Percentiles rank a stretch among this genome's conserved stretches.
These are phyloP conservation scores for Sedum album DNA, from an alignment of 164 flowering plant species.

Conservation along the genomic window DNA sequence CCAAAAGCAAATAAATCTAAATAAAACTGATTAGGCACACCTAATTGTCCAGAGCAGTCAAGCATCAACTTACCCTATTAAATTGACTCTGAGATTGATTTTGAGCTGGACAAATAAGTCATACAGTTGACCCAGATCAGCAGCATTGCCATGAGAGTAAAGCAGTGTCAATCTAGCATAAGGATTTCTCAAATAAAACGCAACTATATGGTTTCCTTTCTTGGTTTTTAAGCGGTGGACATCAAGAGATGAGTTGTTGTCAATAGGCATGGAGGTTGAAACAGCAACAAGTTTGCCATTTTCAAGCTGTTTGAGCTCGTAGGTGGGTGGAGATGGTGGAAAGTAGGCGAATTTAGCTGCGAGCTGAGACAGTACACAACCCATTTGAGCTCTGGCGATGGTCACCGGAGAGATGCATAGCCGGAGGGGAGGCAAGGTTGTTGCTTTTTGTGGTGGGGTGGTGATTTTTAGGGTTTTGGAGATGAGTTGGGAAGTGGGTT, in stretches of 20 bases:
- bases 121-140: slow-evolving; percentile 90
- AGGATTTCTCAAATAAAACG: slow-evolving; percentile 70
- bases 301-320: slow-evolving; percentile 44
- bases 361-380: slow-evolving; percentile 56
- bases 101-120: slow-evolving; percentile 92
- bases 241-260: slow-evolving; percentile 51
- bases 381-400: slow-evolving; percentile 34
- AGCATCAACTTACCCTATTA: slow-evolving; percentile 61
- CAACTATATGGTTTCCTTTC: slow-evolving; percentile 78
- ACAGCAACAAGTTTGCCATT: slow-evolving; percentile 46
- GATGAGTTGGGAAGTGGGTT: neutral
- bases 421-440: neutral
- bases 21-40: neutral
- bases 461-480: neutral
- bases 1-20: neutral
- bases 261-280: slow-evolving; percentile 31
- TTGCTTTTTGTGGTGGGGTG: neutral
- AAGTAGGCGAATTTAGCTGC: slow-evolving; percentile 88
- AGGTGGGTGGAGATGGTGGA: slow-evolving; percentile 82
- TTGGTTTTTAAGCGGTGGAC: slow-evolving; percentile 59
- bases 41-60: neutral
- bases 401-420: slow-evolving; percentile 16
- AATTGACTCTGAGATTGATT: slow-evolving; percentile 83
- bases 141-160: slow-evolving; percentile 96
- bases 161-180: slow-evolving; percentile 79